Base-by-base conservation (phyloP, 106 monocot genomes). In the Phalaenopsis equestris region DNA sequence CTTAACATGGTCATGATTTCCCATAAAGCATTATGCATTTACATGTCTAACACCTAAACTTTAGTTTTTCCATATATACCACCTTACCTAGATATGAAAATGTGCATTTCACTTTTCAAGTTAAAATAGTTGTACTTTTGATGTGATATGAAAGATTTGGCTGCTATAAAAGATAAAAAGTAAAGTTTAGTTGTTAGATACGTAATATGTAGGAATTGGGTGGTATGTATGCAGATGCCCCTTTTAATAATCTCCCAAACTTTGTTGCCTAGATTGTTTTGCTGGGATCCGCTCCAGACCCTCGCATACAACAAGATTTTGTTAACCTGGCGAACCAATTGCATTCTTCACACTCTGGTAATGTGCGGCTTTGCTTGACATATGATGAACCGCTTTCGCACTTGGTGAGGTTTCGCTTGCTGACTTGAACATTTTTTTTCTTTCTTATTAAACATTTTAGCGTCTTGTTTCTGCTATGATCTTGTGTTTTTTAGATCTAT, bases 311-410 rank as follows among this genome's bases (percentile, higher is more conserved):
- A 80, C 89, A 89, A 82, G 98, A 98, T 48, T 98, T 98, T 83
- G 70, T 82, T 58, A 89, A 91, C 75, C 82, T 98, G 61, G 90
- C 89, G 58, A 94, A 91, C 78, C 87, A 91, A 64, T 80, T 98
- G 82, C 98, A 98, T 73, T 91, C 89, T 78, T 87, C 90, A n/a
- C 90, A 94, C 82, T 86, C 38, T 81, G 90, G 84, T 37, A 84
- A 83, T 56, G 98, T 84, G 17, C 86, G 87, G 14, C 87, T 98
- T 73, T 89, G 89, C 75, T 86, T 98, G 81, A 91, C 98, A 41
- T 98, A 98, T 80, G 94, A 98, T 58, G 98, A 98, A 58, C 92
- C 94, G 84, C 92, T 98, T 75, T 98, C 98, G 7, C 98, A 98
- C 86, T 84, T 98, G 92, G 98, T 94, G 9, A 84, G 86, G 64